phyloP scores from a whole-genome alignment of 139 green algal genomes.

The Chlorella vulgaris region DNA sequence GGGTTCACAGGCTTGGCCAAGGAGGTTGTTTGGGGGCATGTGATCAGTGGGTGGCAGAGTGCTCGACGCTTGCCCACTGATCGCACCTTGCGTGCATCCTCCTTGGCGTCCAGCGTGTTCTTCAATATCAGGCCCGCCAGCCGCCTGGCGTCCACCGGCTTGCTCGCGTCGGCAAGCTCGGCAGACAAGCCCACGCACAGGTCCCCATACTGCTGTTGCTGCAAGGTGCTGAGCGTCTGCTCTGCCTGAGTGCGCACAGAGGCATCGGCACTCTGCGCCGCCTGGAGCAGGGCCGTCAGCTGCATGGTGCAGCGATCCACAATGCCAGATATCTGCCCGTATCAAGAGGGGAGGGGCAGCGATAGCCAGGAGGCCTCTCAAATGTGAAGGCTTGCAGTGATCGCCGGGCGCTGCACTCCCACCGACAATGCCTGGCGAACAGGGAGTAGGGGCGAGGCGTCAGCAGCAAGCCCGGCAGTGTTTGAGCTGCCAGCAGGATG shows the following conservation, averaged over 20 bases:
- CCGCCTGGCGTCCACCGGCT: constrained; percentile 72
- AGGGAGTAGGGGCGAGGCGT: too few relatives aligned
- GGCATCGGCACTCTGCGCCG: constrained; percentile 78
- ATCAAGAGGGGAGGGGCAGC: background rate
- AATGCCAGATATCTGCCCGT: background rate
- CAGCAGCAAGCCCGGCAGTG: too few relatives aligned
- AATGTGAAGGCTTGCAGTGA: too few relatives aligned
- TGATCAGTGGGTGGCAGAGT: background rate
- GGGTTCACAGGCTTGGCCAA: too few relatives aligned
- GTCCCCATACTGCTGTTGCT: constrained; percentile 74
- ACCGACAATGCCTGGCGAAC: too few relatives aligned
- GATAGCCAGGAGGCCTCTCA: background rate
- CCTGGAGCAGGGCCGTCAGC: constrained; percentile 62
- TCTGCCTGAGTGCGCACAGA: constrained; percentile 79
- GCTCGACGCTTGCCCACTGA: background rate
- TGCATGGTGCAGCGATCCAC: background rate
- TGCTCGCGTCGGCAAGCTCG: constrained; percentile 80
- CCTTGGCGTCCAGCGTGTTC: constrained; percentile 92
- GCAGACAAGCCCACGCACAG: constrained; percentile 78
- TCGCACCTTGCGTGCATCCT: constrained; percentile 65
- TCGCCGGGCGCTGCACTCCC: too few relatives aligned
- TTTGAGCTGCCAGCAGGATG: background rate
- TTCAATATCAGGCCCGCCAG: constrained; percentile 96
- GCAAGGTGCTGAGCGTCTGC: constrained; percentile 74
- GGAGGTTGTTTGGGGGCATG: constrained; percentile 13